Conservation (phyloP, 257 asterid species). For the Solanum virginianum region DNA sequence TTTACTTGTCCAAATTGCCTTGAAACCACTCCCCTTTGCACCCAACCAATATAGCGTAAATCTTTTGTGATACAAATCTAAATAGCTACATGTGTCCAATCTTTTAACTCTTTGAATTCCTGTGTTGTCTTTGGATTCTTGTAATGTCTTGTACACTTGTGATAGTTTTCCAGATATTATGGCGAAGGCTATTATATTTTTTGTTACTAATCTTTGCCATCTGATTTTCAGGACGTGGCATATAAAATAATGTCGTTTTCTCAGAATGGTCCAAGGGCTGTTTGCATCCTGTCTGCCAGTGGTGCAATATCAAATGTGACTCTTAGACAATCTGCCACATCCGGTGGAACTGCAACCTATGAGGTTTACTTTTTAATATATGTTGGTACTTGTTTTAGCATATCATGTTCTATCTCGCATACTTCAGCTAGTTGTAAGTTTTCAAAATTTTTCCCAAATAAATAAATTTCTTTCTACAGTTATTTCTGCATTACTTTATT, state of each 20-base stretch:
- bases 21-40: neutral
- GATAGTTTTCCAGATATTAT: neutral
- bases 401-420: neutral
- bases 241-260: neutral
- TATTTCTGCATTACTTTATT: neutral
- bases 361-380: neutral
- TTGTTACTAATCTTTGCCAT: neutral
- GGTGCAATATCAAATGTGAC: neutral
- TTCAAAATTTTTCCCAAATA: neutral
- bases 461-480: neutral
- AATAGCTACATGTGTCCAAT: neutral
- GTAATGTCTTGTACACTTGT: neutral
- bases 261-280: conserved; percentile 1
- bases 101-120: neutral
- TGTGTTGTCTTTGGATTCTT: neutral
- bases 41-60: neutral
- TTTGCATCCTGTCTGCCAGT: neutral
- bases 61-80: neutral
- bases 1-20: neutral
- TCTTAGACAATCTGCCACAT: neutral
- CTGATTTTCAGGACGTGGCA: neutral
- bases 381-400: neutral
- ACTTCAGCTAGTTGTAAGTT: neutral
- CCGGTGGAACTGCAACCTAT: neutral
- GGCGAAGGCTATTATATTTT: neutral